Base-by-base conservation (phyloP, 306 rosid species). In the Cucurbita argyrosperma region DNA sequence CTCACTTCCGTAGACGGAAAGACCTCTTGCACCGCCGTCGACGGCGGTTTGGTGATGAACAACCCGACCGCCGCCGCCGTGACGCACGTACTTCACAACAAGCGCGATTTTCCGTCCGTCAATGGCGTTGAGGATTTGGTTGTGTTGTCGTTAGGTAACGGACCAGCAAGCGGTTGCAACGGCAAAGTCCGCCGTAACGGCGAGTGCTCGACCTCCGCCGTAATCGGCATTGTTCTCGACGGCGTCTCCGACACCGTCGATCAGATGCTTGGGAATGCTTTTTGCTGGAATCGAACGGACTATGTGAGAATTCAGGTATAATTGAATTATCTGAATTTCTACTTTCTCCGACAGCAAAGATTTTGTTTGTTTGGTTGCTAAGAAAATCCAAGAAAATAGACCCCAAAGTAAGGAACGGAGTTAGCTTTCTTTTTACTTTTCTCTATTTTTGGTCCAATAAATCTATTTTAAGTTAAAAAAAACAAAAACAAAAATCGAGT, bases 11-110 rank as follows among this genome's bases (percentile, higher is more conserved):
- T 85, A 9, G 96, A 94, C 80, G 92, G 92, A 0, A 94, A 88
- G 63, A 94, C 95, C 0, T 77, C 90, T 5, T 94, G 97, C 88
- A 70, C 85, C 30, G 97, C 96, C 81, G 81, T 94, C 0, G 96
- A 91, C 87, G 99, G 97, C 6, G 97, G 99, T 4, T 80, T 94
- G 10, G 99, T 94, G 6, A 94, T 94, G 99, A 94, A 94, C 84
- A 94, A 94, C 58, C 97, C 99, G 0, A 84, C 99, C 15, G 91
- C 97, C 2, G 99, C 99, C 0, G 95, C 97, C 0, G 96, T 94
- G 8, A 94, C 96, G 18, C 99, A 94, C 82, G 99, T 85, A 45
- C 91, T 94, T 23, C 93, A 91, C 79, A 94, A 91, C 86, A 90
- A 91, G 80, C 99, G 96, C 10, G 96, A 94, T 68, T 94, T 94